Evolutionary conservation across 2,329 filamentous ascomycete genomes (phyloP).

Genomic region (Podosphaera aphanis): DNA sequence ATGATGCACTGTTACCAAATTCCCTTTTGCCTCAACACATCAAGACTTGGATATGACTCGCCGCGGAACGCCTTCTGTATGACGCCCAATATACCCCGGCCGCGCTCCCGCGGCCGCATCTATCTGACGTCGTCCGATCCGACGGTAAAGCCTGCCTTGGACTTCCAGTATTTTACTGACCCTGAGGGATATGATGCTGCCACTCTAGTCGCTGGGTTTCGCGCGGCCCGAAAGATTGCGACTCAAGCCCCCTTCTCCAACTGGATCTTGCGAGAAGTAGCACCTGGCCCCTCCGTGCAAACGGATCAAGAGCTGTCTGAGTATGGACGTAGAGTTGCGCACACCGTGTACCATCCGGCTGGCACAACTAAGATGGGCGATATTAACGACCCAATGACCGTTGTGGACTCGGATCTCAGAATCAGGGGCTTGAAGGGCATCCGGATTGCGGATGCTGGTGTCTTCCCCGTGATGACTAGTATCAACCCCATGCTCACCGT

Average conservation of each 20-base stretch:
- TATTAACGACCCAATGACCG: constrained; percentile 42
- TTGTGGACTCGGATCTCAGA: constrained; percentile 55
- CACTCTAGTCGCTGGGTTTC: constrained; percentile 20
- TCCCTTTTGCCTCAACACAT: constrained; percentile 70
- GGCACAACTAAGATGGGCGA: constrained; percentile 85
- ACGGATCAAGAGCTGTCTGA: constrained; percentile 60
- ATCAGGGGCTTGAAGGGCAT: constrained; percentile 49
- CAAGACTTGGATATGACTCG: constrained; percentile 43
- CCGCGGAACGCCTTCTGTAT: constrained; percentile 29
- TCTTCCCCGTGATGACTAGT: constrained; percentile 69
- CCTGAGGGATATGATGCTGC: constrained; percentile 31
- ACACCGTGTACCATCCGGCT: constrained; percentile 77
- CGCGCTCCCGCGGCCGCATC: constrained; percentile 33
- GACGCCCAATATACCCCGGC: constrained; percentile 34
- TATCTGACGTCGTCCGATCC: constrained; percentile 27
- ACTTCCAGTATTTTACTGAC: constrained; percentile 30
- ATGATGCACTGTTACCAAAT: constrained; percentile 99
- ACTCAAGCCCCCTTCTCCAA: constrained; percentile 19
- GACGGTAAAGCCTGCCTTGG: constrained; percentile 23
- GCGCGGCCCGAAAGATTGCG: constrained; percentile 16
- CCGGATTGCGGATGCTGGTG: constrained; percentile 63
- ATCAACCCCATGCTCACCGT: constrained; percentile 88
- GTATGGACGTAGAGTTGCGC: constrained; percentile 59
- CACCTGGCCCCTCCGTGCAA: constrained; percentile 22
- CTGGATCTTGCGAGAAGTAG: constrained; percentile 20